phyloP scores from a whole-genome alignment of 192 early-diverging fungal genomes.

The Backusella westeae region DNA sequence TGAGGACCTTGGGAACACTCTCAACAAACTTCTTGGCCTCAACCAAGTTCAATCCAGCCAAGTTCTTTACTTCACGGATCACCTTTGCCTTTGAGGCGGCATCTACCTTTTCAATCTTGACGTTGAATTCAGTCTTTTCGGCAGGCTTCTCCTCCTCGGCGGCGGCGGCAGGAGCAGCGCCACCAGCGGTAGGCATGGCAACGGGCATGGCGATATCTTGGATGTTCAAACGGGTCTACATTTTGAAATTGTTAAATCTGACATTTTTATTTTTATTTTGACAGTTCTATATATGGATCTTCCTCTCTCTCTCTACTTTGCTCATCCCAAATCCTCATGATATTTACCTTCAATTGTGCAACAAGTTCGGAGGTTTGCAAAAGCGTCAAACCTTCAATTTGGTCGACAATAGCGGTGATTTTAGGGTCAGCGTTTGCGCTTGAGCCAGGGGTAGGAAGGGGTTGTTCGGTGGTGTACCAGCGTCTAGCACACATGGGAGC shows the following conservation, averaged over 20 bases:
- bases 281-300: background rate
- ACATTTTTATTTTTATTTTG: conserved; percentile 20
- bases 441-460: conserved; percentile 61
- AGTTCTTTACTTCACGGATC: conserved; percentile 95
- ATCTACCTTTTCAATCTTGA: conserved; percentile 95
- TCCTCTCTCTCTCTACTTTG: background rate
- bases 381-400: conserved; percentile 89
- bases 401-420: conserved; percentile 81
- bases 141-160: conserved; percentile 84
- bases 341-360: conserved; percentile 77
- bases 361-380: conserved; percentile 93
- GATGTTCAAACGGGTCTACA: conserved; percentile 85
- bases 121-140: conserved; percentile 93
- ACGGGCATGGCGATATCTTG: conserved; percentile 86
- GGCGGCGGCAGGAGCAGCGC: conserved; percentile 57
- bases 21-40: conserved; percentile 99
- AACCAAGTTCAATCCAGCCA: conserved; percentile 94
- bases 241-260: background rate
- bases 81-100: conserved; percentile 95
- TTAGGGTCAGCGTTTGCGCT: conserved; percentile 60
- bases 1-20: conserved; percentile 93
- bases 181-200: conserved; percentile 61
- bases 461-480: conserved; percentile 44
- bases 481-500: conserved; percentile 24
- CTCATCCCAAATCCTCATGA: background rate